These are phyloP conservation scores for Plectosphaerella sp. DNA, from an alignment of 2,329 filamentous ascomycete genomes.

Conservation along the genomic window DNA sequence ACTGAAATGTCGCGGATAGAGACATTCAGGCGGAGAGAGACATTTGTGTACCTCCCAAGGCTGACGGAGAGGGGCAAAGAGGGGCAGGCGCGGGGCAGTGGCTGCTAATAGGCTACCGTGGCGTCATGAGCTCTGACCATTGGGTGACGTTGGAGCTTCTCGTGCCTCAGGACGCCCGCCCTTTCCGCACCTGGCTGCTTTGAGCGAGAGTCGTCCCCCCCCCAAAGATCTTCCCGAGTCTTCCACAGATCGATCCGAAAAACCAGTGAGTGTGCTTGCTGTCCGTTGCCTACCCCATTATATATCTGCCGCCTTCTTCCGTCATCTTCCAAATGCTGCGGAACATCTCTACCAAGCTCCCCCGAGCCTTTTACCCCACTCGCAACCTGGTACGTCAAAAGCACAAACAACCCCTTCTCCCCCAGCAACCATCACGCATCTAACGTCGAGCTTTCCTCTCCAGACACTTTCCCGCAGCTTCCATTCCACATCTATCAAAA, in stretches of 20 bases:
- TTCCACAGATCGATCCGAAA: not conserved
- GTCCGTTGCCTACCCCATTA: too few relatives aligned
- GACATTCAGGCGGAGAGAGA: not conserved
- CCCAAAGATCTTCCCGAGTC: constrained; percentile 1
- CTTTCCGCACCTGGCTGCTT: too few relatives aligned
- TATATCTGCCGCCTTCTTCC: too few relatives aligned
- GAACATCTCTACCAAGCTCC: too few relatives aligned
- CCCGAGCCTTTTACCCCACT: too few relatives aligned
- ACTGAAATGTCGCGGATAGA: not conserved
- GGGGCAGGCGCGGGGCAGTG: constrained; percentile 1
- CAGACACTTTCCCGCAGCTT: not conserved
- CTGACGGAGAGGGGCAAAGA: not conserved
- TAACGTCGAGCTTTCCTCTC: not conserved
- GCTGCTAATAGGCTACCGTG: not conserved
- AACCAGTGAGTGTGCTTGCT: too few relatives aligned
- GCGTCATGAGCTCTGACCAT: not conserved
- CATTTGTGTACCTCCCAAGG: not conserved
- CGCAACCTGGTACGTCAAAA: too few relatives aligned
- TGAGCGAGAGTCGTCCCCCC: too few relatives aligned
- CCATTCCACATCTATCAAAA: constrained; percentile 30
- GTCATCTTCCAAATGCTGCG: too few relatives aligned
- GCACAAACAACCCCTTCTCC: too few relatives aligned
- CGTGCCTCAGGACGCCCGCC: too few relatives aligned
- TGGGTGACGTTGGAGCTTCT: not conserved
- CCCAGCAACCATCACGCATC: not conserved